A percentile compares a stretch with the other conserved stretches of the same genome.
Evolutionary conservation across 441 rosid genomes (phyloP).

Genomic region (Omphalea diandra): DNA sequence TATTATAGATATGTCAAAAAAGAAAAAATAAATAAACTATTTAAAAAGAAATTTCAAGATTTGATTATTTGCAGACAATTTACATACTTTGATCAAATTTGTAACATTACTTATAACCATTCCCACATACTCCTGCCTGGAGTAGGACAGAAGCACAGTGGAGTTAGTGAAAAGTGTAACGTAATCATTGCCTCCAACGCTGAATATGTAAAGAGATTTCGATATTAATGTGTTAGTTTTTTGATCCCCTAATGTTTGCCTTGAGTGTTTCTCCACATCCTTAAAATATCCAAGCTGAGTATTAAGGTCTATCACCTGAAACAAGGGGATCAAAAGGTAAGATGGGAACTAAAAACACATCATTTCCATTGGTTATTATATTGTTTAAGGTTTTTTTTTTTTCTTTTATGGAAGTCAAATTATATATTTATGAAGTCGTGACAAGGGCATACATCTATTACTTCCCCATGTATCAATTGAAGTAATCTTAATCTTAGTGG

Average conservation of each 20-base stretch:
- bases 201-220: conserved; percentile 1
- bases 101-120: conserved; percentile 15
- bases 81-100: conserved; percentile 7
- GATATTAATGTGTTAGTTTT: not conserved
- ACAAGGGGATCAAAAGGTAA: no score
- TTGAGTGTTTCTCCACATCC: not conserved
- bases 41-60: not conserved
- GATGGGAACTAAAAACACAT: no score
- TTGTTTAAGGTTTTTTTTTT: no score
- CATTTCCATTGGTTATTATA: no score
- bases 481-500: no score
- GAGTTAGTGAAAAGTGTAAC: not conserved
- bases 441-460: no score
- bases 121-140: not conserved
- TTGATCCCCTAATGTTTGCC: not conserved
- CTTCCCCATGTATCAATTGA: no score
- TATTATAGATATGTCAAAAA: no score
- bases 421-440: no score
- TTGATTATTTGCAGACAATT: not conserved
- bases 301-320: conserved; percentile 18
- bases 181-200: conserved; percentile 13
- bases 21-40: not conserved
- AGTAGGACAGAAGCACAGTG: not conserved
- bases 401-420: no score
- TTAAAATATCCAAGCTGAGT: conserved; percentile 28